A percentile compares a stretch with the other conserved stretches of the same genome.
Evolutionary conservation across 2,329 filamentous ascomycete genomes (phyloP).

Genomic region (Cladosporium sp.): DNA sequence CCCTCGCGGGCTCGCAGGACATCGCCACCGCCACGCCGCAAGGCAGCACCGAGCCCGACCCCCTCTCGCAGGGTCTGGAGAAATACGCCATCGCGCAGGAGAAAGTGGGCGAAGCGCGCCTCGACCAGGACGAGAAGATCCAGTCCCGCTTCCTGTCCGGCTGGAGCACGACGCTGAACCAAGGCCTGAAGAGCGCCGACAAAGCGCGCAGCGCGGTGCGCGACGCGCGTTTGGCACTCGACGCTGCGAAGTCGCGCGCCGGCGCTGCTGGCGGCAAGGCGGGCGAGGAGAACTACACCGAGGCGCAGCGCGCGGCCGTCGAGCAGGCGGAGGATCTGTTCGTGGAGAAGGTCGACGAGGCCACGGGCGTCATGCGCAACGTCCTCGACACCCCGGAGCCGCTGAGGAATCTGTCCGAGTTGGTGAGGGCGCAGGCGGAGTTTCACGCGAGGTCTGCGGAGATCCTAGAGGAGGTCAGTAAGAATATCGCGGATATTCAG

Average conservation of each 20-base stretch:
- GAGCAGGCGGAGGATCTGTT: conserved; percentile 98
- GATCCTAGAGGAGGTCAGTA: conserved; percentile 88
- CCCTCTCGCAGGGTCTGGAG: conserved; percentile 85
- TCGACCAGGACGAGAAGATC: conserved; percentile 91
- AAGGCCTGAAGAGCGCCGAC: conserved; percentile 88
- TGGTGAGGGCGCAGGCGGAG: conserved; percentile 92
- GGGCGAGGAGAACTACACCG: conserved; percentile 60
- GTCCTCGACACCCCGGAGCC: conserved; percentile 97
- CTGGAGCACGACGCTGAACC: conserved; percentile 97
- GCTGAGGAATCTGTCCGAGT: conserved; percentile 88
- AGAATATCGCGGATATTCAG: conserved; percentile 85
- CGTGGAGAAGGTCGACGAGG: conserved; percentile 96
- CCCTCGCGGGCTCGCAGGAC: conserved; percentile 78
- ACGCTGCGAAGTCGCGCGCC: conserved; percentile 85
- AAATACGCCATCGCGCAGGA: conserved; percentile 92
- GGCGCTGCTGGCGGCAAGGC: conserved; percentile 52
- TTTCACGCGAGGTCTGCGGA: conserved; percentile 98
- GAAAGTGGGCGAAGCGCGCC: conserved; percentile 89
- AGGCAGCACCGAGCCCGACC: conserved; percentile 68
- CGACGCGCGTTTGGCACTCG: conserved; percentile 81
- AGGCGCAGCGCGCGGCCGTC: conserved; percentile 85
- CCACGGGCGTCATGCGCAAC: conserved; percentile 98
- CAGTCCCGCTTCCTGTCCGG: conserved; percentile 91
- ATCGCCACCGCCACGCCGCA: conserved; percentile 75
- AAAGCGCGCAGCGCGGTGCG: conserved; percentile 91